Conservation (phyloP, 2,329 filamentous ascomycete genomes). For the Xylariales sp. region DNA sequence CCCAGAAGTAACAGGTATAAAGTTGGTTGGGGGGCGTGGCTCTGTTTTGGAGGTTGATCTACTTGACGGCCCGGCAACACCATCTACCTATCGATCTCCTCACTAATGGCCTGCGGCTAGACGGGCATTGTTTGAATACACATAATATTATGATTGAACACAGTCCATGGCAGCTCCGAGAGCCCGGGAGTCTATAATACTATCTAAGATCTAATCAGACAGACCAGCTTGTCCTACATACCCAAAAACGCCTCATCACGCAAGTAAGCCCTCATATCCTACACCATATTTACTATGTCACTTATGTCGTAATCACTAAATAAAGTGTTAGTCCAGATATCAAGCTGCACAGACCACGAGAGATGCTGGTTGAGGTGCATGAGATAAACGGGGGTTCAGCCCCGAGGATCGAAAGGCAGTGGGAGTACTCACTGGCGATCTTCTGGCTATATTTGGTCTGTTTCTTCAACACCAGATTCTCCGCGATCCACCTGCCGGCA, state of each 20-base stretch:
- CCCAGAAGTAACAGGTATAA: too few relatives aligned
- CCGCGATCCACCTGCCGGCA: conserved; percentile 60
- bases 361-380: background rate
- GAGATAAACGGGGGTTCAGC: too few relatives aligned
- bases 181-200: background rate
- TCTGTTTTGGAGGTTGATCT: too few relatives aligned
- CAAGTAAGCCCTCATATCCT: background rate
- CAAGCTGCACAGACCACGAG: background rate
- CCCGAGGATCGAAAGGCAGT: background rate
- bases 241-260: background rate
- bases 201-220: background rate
- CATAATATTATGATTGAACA: background rate
- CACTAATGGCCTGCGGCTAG: background rate
- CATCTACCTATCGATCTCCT: background rate
- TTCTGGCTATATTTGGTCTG: conserved; percentile 50
- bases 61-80: background rate
- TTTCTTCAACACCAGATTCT: conserved; percentile 51
- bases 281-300: background rate
- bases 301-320: conserved; percentile 29
- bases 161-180: background rate
- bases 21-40: too few relatives aligned
- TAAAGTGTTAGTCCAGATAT: background rate
- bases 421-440: conserved; percentile 43
- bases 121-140: too few relatives aligned
- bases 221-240: background rate